Base-by-base conservation (phyloP, 352 stramenopile genomes). In the Blastocystis sp. region DNA sequence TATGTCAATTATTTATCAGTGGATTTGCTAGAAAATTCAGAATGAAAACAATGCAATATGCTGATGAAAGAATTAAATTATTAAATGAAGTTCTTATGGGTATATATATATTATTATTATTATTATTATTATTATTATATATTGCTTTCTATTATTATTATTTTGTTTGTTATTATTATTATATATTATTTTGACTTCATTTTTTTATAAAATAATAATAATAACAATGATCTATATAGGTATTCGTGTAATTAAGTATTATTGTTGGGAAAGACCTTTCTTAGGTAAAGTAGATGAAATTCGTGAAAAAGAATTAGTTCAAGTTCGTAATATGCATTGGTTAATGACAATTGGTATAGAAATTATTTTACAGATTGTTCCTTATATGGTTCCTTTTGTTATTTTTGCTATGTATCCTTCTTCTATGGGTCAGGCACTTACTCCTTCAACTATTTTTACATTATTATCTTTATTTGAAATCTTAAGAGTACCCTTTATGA, bases 241-340 rank as follows among this genome's bases (percentile, higher is more conserved):
- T 25, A 91, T 93, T 66, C 75, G 82, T 42, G 85, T 90, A 48
- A 83, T 94, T 66, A 94, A 94, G 66, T 79, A 93, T 45, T 86
- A 92, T 70, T 80, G 81, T 5, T 93, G 81, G 82, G 81, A 93
- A 67, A 56, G 68, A 41, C 79, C 83, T 27, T 90, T 93, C 67
- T 72, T 72, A 2, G 78, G 75, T 13, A 78, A 86, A 65, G 77
- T 93, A 23, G 70, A 76, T 18, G 24, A 64, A 6, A 33, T 81
- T 2, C 73, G 81, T 19, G 64, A 71, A 2, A 68, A 70, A 6
- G 81, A 90, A 55, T 55, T 90, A 19, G 59, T 73, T 24, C 66
- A 70, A 0, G 56, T 86, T 1, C 42, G 40, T 7, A 75, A 67
- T 19, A 73, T 81, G 31, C 69, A 72, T 1, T 79, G 79, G 41